phyloP scores from a whole-genome alignment of 75 land plant genomes.

The Sequoiadendron giganteum region DNA sequence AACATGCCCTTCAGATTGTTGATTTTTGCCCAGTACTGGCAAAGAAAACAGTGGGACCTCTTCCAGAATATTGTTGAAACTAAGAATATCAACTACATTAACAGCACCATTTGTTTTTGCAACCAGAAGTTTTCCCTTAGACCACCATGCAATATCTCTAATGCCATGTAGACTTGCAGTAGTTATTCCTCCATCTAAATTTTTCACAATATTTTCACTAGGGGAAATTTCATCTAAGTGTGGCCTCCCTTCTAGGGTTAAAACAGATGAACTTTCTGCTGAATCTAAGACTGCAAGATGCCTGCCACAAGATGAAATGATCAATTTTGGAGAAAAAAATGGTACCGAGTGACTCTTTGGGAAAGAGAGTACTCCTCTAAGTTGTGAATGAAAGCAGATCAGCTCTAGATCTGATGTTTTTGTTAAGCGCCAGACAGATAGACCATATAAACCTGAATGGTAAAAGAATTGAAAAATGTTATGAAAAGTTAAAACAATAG shows the following conservation, averaged over 20 bases:
- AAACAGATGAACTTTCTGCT: conserved; percentile 34
- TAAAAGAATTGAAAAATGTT: neutral
- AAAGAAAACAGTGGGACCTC: conserved; percentile 30
- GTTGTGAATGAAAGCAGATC: conserved; percentile 15
- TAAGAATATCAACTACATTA: conserved; percentile 39
- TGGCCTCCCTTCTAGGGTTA: conserved; percentile 26
- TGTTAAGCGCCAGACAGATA: conserved; percentile 49
- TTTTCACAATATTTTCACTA: neutral
- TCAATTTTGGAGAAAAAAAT: conserved; percentile 46
- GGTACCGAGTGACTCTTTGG: conserved; percentile 23
- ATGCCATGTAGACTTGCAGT: conserved; percentile 25
- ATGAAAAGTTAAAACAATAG: neutral
- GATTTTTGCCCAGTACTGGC: conserved; percentile 39
- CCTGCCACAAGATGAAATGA: conserved; percentile 48
- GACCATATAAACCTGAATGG: conserved; percentile 34
- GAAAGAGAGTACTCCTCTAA: conserved; percentile 34
- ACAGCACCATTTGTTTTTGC: conserved; percentile 43
- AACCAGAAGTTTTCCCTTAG: conserved; percentile 40
- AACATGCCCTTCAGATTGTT: conserved; percentile 27
- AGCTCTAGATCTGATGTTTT: conserved; percentile 21
- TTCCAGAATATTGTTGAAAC: conserved; percentile 22
- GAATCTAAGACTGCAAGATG: conserved; percentile 54
- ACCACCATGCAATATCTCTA: conserved; percentile 76
- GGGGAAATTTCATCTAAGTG: conserved; percentile 24
- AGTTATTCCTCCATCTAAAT: neutral